Conservation (phyloP, 208 protist species). For the Crithidia acanthocephali region DNA sequence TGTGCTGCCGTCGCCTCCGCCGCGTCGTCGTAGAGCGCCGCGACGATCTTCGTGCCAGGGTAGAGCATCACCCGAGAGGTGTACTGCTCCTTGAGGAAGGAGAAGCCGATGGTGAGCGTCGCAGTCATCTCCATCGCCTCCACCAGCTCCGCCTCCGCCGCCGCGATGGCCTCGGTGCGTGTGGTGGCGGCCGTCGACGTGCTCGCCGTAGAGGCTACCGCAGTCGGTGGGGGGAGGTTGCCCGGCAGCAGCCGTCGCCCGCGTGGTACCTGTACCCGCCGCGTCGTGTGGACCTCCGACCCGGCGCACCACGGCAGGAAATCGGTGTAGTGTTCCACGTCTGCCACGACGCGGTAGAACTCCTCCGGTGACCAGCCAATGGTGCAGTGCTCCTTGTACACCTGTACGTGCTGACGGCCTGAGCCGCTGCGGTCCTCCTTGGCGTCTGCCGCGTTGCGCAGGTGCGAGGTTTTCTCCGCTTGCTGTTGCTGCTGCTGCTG, state of each 20-base stretch:
- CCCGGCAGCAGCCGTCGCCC: constrained; percentile 14
- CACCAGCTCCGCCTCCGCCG: constrained; percentile 27
- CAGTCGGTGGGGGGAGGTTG: not conserved
- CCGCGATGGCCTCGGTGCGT: not conserved
- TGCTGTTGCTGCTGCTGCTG: not conserved
- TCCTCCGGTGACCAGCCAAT: constrained; percentile 75
- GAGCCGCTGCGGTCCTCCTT: not conserved
- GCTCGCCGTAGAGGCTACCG: too few species aligned
- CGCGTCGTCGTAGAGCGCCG: constrained; percentile 48
- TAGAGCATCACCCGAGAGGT: constrained; percentile 69
- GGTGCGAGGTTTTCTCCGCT: not conserved
- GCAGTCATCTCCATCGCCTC: constrained; percentile 67
- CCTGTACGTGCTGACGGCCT: constrained; percentile 36
- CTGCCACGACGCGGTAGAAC: constrained; percentile 76
- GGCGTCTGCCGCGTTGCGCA: not conserved
- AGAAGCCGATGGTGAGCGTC: constrained; percentile 76
- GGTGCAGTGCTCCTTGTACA: constrained; percentile 80
- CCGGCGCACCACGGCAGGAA: constrained; percentile 86
- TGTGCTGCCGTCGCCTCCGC: not conserved
- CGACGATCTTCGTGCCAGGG: constrained; percentile 53
- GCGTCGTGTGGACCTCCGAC: constrained; percentile 62
- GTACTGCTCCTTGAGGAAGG: constrained; percentile 81
- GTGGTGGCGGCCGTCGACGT: not conserved
- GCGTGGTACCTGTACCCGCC: constrained; percentile 27
- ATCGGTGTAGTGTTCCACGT: constrained; percentile 70